These are phyloP conservation scores for Coemansia sp. DNA, from an alignment of 192 early-diverging fungal genomes.

Conservation along the genomic window DNA sequence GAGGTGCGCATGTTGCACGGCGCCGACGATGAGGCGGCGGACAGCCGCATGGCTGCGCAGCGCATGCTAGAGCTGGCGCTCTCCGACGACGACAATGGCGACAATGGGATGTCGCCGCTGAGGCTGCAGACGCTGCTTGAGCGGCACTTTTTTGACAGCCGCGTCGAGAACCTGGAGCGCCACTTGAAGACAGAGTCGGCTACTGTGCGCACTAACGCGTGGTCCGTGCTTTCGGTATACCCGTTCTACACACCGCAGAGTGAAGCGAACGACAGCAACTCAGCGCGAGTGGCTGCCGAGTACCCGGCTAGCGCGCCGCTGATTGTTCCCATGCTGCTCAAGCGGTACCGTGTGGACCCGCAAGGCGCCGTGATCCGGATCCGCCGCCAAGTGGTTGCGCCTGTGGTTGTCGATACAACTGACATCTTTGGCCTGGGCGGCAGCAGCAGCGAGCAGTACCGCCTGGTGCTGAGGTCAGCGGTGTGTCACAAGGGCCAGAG, in stretches of 20 bases:
- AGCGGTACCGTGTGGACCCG: constrained; percentile 58
- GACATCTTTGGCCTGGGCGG: constrained; percentile 14
- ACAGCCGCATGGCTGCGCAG: constrained; percentile 64
- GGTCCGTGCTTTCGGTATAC: constrained; percentile 64
- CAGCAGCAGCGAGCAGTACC: constrained; percentile 36
- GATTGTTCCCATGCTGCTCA: constrained; percentile 65
- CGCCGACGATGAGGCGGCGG: constrained; percentile 58
- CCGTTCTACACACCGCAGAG: constrained; percentile 68
- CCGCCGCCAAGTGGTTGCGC: constrained; percentile 52
- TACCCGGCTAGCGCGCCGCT: constrained; percentile 56
- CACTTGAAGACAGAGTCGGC: constrained; percentile 7
- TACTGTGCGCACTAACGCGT: constrained; percentile 59
- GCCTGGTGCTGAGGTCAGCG: constrained; percentile 52
- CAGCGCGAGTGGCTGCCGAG: constrained; percentile 35
- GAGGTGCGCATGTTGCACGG: constrained; percentile 65
- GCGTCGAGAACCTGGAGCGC: constrained; percentile 40
- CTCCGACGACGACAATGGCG: constrained; percentile 6
- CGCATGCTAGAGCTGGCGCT: constrained; percentile 57
- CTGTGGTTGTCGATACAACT: constrained; percentile 35
- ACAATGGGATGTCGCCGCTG: constrained; percentile 8
- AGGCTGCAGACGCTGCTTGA: constrained; percentile 55
- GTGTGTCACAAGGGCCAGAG: constrained; percentile 56
- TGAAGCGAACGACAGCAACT: constrained; percentile 55
- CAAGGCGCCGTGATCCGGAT: constrained; percentile 40
- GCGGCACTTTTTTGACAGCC: constrained; percentile 63